Evolutionary conservation across 1,284 basidiomycete genomes (phyloP).

Genomic region (Cryptococcus deneoformans): DNA sequence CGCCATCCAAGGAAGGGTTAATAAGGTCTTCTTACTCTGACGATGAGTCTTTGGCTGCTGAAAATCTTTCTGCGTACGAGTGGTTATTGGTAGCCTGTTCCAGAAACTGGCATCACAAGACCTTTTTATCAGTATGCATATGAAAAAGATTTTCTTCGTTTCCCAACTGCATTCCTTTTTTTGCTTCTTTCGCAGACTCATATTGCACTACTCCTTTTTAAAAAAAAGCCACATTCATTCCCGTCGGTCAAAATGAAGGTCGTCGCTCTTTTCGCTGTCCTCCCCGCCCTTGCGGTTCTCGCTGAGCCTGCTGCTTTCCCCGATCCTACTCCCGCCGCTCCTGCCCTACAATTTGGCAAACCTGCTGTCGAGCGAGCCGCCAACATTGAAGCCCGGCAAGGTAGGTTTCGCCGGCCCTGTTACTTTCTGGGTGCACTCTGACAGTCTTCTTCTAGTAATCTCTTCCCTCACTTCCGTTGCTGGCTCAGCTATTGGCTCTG

Average conservation of each 20-base stretch:
- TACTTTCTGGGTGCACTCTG: neutral
- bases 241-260: slow-evolving; percentile 13
- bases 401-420: slow-evolving; percentile 3
- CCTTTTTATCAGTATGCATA: too few species aligned
- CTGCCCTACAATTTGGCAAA: slow-evolving; percentile 8
- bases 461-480: slow-evolving; percentile 5
- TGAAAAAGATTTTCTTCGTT: too few species aligned
- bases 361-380: slow-evolving; percentile 9
- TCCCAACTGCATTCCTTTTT: too few species aligned
- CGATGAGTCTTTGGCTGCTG: too few species aligned
- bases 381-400: slow-evolving; percentile 11
- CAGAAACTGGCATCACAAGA: too few species aligned
- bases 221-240: neutral
- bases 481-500: neutral
- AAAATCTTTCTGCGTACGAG: too few species aligned
- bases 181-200: neutral
- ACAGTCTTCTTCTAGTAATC: neutral
- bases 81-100: too few species aligned
- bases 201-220: slow-evolving; percentile 1
- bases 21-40: too few species aligned
- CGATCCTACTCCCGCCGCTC: slow-evolving; percentile 1
- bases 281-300: slow-evolving; percentile 10
- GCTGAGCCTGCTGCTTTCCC: slow-evolving; percentile 10
- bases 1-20: too few species aligned
- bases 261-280: slow-evolving; percentile 15